Conservation (phyloP, 2,329 filamentous ascomycete genomes). For the Pseudocercospora pini-densiflorae region DNA sequence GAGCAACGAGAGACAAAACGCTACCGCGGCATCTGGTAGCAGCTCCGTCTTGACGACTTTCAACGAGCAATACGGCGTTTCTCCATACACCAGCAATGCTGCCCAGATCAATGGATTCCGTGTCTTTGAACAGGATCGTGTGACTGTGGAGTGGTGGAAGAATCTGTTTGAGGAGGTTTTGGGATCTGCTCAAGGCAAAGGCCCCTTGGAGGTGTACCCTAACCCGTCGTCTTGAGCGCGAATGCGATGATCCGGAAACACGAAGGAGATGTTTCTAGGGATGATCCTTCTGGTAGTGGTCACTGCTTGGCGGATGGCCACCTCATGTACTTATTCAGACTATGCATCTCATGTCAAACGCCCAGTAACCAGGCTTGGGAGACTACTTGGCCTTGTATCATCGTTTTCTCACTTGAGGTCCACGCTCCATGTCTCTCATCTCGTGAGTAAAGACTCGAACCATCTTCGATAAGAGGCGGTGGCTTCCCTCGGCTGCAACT, state of each 20-base stretch:
- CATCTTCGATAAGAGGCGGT: neutral
- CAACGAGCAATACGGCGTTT: conserved; percentile 20
- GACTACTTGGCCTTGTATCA: no score
- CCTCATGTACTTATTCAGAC: no score
- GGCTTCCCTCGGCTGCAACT: neutral
- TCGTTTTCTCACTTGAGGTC: no score
- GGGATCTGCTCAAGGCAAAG: conserved; percentile 25
- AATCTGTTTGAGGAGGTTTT: conserved; percentile 30
- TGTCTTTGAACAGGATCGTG: conserved; percentile 22
- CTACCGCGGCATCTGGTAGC: conserved; percentile 4
- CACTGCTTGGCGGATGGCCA: no score
- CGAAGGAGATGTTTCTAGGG: no score
- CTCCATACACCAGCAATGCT: conserved; percentile 16
- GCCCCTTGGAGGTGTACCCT: conserved; percentile 23
- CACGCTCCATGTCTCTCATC: no score
- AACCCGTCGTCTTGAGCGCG: conserved; percentile 8
- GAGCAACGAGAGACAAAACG: conserved; percentile 16
- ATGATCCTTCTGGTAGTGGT: no score
- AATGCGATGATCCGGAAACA: no score
- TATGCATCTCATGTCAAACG: no score
- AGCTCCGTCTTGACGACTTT: conserved; percentile 8
- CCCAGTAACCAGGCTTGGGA: no score
- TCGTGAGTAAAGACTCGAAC: no score
- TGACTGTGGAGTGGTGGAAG: conserved; percentile 30
- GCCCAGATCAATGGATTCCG: conserved; percentile 22